Evolutionary conservation across 768 basidiomycete genomes (phyloP).

Genomic region (Ephemerocybe angulata): DNA sequence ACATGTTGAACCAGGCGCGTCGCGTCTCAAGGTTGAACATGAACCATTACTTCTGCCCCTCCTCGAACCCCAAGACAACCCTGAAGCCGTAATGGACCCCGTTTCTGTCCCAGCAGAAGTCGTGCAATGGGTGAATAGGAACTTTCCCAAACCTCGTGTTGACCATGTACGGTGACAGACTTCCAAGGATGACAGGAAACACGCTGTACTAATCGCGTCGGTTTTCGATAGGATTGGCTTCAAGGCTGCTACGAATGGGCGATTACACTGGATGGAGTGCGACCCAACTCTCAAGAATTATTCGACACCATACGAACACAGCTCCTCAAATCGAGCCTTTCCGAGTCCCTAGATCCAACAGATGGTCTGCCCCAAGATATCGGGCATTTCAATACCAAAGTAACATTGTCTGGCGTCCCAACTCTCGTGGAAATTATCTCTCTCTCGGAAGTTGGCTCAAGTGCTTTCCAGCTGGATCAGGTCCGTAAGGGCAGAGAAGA

Average conservation of each 20-base stretch:
- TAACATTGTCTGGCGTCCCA: constrained; percentile 37
- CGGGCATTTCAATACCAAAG: constrained; percentile 30
- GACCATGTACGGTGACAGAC: constrained; percentile 47
- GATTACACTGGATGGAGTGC: constrained; percentile 40
- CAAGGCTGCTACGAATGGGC: constrained; percentile 70
- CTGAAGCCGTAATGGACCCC: constrained; percentile 12
- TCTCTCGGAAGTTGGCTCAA: constrained; percentile 81
- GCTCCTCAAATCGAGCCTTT: constrained; percentile 67
- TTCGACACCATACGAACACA: constrained; percentile 57
- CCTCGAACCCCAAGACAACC: background rate
- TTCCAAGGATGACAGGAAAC: background rate
- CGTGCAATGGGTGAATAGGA: constrained; percentile 47
- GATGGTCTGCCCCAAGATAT: constrained; percentile 62
- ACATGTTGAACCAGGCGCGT: background rate
- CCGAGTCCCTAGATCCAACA: constrained; percentile 65
- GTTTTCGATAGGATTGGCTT: constrained; percentile 62
- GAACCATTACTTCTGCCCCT: no score
- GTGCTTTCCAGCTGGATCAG: constrained; percentile 78
- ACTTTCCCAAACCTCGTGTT: constrained; percentile 59
- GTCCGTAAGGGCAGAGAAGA: constrained; percentile 62
- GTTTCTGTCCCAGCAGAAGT: constrained; percentile 36
- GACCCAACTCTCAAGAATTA: constrained; percentile 47
- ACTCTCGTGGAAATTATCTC: constrained; percentile 72
- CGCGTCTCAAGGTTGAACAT: no score
- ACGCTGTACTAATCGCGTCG: no score